Conservation (phyloP, 345 rosid genomes). For the Arabidopsis suecica region DNA sequence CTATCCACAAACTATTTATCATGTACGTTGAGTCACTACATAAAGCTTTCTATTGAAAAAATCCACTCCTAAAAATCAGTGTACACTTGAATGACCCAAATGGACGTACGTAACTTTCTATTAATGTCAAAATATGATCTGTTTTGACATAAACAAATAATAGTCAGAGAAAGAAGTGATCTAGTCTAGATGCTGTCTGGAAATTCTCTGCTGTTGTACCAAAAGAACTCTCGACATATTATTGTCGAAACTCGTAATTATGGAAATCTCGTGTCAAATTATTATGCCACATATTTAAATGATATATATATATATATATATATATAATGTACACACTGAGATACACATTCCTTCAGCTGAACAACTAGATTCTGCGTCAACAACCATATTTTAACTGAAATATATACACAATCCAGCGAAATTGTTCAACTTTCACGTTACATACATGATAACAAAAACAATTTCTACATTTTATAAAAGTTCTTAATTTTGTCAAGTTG, state of each 20-base stretch:
- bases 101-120: constrained; percentile 1
- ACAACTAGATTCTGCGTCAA: constrained; percentile 41
- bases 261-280: constrained; percentile 9
- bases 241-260: constrained; percentile 33
- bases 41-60: background rate
- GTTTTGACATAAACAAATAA: background rate
- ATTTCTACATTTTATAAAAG: background rate
- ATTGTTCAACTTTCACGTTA: constrained; percentile 35
- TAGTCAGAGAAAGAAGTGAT: background rate
- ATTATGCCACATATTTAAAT: constrained; percentile 2
- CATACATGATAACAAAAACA: constrained; percentile 16
- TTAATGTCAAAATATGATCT: background rate
- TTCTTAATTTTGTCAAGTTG: constrained; percentile 23
- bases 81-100: background rate
- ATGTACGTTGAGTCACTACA: background rate
- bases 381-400: constrained; percentile 37
- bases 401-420: constrained; percentile 12
- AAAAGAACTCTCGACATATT: background rate
- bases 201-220: constrained; percentile 22
- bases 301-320: background rate
- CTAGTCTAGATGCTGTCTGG: constrained; percentile 22
- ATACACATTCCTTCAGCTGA: constrained; percentile 30
- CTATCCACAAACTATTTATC: background rate
- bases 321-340: background rate
- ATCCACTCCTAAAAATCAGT: background rate